Conservation (phyloP, 495 filamentous ascomycete species). For the Umbilicaria muhlenbergii region DNA sequence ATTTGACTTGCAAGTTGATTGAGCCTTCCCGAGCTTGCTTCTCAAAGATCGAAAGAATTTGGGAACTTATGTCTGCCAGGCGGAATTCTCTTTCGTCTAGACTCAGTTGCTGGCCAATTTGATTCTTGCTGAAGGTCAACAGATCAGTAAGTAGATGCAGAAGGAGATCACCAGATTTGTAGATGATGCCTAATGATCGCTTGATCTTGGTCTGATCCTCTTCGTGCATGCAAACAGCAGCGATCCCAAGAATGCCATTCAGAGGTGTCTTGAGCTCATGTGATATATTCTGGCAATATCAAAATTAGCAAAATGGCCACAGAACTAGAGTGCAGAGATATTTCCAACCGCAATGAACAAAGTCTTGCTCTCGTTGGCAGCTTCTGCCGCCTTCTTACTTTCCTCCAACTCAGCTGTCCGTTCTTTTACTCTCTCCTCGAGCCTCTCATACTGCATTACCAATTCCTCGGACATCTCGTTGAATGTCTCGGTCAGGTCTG, state of each 20-base stretch:
- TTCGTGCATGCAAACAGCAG: constrained; percentile 79
- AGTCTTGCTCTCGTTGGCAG: constrained; percentile 88
- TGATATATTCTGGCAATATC: constrained; percentile 49
- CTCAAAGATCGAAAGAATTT: constrained; percentile 72
- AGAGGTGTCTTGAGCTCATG: constrained; percentile 87
- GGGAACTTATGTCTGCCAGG: constrained; percentile 60
- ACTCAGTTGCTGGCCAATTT: constrained; percentile 64
- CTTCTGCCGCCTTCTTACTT: constrained; percentile 80
- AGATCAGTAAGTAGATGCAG: constrained; percentile 82
- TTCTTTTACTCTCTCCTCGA: constrained; percentile 73
- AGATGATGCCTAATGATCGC: constrained; percentile 68
- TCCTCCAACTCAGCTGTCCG: constrained; percentile 72
- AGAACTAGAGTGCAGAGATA: too few species aligned
- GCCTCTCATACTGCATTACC: constrained; percentile 62
- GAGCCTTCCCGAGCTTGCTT: constrained; percentile 69
- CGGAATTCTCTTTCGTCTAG: constrained; percentile 78
- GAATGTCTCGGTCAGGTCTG: constrained; percentile 72
- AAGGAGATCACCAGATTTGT: constrained; percentile 78
- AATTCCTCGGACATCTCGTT: constrained; percentile 92
- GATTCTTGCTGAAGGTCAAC: constrained; percentile 84
- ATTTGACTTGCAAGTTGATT: constrained; percentile 57
- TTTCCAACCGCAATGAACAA: constrained; percentile 55
- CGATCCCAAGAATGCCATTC: constrained; percentile 90
- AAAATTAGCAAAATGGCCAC: too few species aligned
- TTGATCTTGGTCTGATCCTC: constrained; percentile 62